Evolutionary conservation across 257 asterid genomes (phyloP).

Genomic region (Nicotiana obtusifolia): DNA sequence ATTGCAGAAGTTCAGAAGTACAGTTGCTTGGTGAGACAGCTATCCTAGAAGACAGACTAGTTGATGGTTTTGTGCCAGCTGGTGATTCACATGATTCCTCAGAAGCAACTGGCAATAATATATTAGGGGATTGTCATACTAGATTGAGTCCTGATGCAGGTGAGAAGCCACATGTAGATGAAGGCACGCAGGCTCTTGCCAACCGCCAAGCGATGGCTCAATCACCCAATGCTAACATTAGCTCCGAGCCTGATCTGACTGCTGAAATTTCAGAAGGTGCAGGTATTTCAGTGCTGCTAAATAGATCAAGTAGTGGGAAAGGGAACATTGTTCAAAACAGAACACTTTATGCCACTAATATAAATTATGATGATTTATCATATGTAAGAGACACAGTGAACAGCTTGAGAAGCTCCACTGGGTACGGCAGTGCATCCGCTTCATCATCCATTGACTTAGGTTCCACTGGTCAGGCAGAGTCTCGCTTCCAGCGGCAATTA

Average conservation of each 20-base stretch:
- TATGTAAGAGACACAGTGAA: constrained; percentile 59
- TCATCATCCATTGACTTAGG: constrained; percentile 87
- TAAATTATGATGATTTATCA: constrained; percentile 71
- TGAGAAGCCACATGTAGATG: constrained; percentile 26
- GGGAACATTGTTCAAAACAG: constrained; percentile 65
- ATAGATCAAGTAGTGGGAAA: constrained; percentile 47
- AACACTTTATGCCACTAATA: constrained; percentile 68
- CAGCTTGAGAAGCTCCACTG: constrained; percentile 75
- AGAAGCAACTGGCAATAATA: constrained; percentile 25
- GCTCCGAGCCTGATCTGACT: constrained; percentile 27
- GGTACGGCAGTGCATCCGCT: constrained; percentile 61
- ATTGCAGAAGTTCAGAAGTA: constrained; percentile 45
- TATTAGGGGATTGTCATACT: constrained; percentile 22
- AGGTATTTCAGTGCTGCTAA: constrained; percentile 75
- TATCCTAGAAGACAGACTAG: constrained; percentile 25
- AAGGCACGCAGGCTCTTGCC: constrained; percentile 17
- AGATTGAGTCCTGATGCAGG: constrained; percentile 20
- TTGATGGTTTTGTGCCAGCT: constrained; percentile 29
- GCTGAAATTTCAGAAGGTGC: constrained; percentile 53
- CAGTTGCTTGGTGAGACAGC: constrained; percentile 28
- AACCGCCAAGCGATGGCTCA: constrained; percentile 25
- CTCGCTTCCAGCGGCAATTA: constrained; percentile 49
- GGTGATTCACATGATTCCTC: constrained; percentile 29
- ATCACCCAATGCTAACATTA: constrained; percentile 20
- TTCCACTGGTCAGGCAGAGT: constrained; percentile 48